Conservation (phyloP, 1,139 yeast genomes). For the Yamadazyma triangularis region DNA sequence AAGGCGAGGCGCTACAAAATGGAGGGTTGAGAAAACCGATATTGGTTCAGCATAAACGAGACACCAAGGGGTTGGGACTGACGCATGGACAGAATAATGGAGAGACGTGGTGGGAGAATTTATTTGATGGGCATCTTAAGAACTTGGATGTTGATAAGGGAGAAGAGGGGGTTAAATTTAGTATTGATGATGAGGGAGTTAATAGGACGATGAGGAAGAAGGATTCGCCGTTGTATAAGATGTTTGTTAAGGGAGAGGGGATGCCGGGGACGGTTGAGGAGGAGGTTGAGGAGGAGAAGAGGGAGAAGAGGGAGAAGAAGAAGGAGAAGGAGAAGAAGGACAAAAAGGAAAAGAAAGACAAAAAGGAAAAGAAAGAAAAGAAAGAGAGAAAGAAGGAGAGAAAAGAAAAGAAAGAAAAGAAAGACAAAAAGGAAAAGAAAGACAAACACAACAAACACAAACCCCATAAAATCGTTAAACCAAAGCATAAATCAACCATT, state of each 20-base stretch:
- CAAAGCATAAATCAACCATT: conserved; percentile 2
- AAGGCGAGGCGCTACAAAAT: conserved; percentile 75
- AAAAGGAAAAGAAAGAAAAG: conserved; percentile 7
- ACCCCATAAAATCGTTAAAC: conserved; percentile 2
- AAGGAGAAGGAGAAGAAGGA: conserved; percentile 7
- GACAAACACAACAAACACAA: conserved; percentile 3
- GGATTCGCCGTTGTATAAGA: conserved; percentile 58
- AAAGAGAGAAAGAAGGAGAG: conserved; percentile 7
- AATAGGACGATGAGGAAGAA: conserved; percentile 42
- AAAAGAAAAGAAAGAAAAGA: conserved; percentile 5
- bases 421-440: conserved; percentile 1
- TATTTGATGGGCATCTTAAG: conserved; percentile 90
- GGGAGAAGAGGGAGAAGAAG: conserved; percentile 6
- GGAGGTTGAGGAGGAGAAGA: conserved; percentile 10
- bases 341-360: conserved; percentile 6
- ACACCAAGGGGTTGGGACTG: conserved; percentile 78
- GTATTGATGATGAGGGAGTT: conserved; percentile 40
- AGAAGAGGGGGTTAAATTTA: conserved; percentile 24
- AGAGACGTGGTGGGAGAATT: conserved; percentile 96
- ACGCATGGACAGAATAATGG: conserved; percentile 43
- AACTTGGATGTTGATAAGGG: conserved; percentile 55
- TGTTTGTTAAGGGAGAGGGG: conserved; percentile 86
- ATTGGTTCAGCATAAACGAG: conserved; percentile 84
- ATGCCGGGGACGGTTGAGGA: conserved; percentile 66
- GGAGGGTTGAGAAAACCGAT: conserved; percentile 88